Base-by-base conservation (phyloP, 2,329 filamentous ascomycete genomes). In the Cytospora leucostoma region DNA sequence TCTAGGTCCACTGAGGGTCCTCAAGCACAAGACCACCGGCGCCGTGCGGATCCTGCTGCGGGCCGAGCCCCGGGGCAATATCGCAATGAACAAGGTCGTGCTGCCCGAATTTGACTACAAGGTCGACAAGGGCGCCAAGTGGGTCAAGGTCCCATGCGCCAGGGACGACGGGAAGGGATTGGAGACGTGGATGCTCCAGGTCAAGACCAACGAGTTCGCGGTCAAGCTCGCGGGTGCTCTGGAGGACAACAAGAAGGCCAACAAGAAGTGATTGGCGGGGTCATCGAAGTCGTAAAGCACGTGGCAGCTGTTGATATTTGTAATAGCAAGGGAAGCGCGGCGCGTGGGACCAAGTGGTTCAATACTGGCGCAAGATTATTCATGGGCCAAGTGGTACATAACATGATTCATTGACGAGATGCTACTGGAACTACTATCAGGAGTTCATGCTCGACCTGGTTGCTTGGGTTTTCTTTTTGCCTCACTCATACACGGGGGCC, bases 1-100 rank as follows among this genome's bases (percentile, higher is more conserved):
- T 52, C 79, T 91, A 8, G 92, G 92, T 0, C 83, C 85, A 12
- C 77, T 93, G 59, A 88, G 90, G 47, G 73, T 96, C 15, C 79
- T 96, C 66, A 89, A 89, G 75, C 84, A 94, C 77, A 90, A 91
- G 73, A 81, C 82, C 17, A 91, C 87, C 0, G 85, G 84, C 21
- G 81, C 83, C 34, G 83, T 88, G 4, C 86, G 92, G 49, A 78
- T 95, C 53, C 77, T 96, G 21, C 77, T 93, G 66, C 86, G 92
- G 56, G 85, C 86, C n/a, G 89, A 93, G 67, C 90, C 91, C 0
- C 84, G 87, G 66, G 92, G 92, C 17, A 84, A 89, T 47, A 80
- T 94, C 54, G 83, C 89, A 4, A 78, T 96, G 70, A 96, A 96
- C 76, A 85, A 88, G 68, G 75, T 80, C 21, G 74, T 93, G 56